These are phyloP conservation scores for Histomonas meleagridis DNA, from an alignment of 208 protist genomes.

Conservation along the genomic window DNA sequence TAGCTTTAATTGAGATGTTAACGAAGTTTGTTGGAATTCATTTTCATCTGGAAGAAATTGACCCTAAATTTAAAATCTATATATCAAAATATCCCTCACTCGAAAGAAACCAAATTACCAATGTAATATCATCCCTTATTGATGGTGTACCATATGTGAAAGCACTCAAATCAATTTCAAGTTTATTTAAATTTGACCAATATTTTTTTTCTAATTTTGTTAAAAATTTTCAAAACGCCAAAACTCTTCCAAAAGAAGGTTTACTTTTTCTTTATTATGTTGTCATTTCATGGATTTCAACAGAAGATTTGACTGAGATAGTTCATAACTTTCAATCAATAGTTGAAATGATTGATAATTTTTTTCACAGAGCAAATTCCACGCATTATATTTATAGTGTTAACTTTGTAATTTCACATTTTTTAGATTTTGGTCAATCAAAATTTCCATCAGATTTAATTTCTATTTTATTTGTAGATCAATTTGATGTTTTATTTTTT, in stretches of 20 bases:
- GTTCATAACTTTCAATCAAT: neutral
- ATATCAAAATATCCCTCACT: slow-evolving; percentile 2
- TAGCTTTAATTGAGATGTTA: too few relatives aligned
- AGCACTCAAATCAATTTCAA: neutral
- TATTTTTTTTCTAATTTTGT: neutral
- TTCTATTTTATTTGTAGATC: neutral
- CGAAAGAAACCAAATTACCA: neutral
- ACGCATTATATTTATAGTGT: neutral
- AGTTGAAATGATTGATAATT: neutral
- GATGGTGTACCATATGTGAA: neutral
- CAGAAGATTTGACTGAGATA: neutral
- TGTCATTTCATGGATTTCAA: neutral
- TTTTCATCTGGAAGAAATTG: too few relatives aligned
- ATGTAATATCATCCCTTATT: neutral
- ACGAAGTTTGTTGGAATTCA: too few relatives aligned
- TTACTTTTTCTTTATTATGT: neutral
- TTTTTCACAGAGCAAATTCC: neutral
- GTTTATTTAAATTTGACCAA: neutral
- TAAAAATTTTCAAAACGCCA: neutral
- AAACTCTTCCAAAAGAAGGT: too few relatives aligned
- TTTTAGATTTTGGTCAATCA: neutral
- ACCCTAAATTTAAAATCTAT: too few relatives aligned
- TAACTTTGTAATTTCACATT: neutral
- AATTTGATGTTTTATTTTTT: neutral
- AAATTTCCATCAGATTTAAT: neutral